Percentiles rank a stretch among this genome's conserved stretches.
These are phyloP conservation scores for Parathielavia hyrcaniae DNA, from an alignment of 495 filamentous ascomycete species.

Conservation along the genomic window DNA sequence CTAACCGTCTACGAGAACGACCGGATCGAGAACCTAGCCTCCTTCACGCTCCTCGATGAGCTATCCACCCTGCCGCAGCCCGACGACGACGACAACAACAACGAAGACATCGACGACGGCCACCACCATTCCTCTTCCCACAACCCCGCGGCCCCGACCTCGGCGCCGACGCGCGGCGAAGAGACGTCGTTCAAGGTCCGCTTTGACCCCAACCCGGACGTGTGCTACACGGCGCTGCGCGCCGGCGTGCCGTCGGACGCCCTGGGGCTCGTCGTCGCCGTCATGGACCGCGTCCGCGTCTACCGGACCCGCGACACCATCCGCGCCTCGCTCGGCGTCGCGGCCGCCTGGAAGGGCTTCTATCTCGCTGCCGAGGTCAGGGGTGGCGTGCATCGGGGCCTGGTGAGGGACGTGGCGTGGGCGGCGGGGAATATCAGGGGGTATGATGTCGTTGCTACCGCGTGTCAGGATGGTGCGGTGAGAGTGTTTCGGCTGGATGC, in stretches of 20 bases:
- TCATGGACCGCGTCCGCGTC: constrained; percentile 71
- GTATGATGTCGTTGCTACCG: constrained; percentile 85
- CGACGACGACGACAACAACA: background rate
- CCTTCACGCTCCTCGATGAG: constrained; percentile 68
- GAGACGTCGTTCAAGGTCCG: constrained; percentile 80
- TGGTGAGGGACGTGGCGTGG: constrained; percentile 92
- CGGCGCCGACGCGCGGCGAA: constrained; percentile 55
- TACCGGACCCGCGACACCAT: constrained; percentile 64
- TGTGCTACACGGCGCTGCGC: constrained; percentile 67
- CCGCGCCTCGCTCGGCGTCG: constrained; percentile 45
- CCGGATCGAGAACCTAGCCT: constrained; percentile 70
- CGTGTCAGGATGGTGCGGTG: constrained; percentile 82
- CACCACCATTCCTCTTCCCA: no score
- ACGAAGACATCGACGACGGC: no score
- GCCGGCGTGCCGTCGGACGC: constrained; percentile 69
- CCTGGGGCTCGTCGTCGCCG: constrained; percentile 71
- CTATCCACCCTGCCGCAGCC: constrained; percentile 48
- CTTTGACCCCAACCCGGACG: constrained; percentile 77
- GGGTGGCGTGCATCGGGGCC: constrained; percentile 52
- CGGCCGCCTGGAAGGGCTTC: constrained; percentile 55
- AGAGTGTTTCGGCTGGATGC: constrained; percentile 67
- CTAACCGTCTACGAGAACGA: constrained; percentile 80
- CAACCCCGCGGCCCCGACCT: no score
- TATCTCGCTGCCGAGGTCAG: constrained; percentile 70
- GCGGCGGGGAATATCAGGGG: constrained; percentile 80